These are phyloP conservation scores for Zygotorulaspora chibaensis DNA, from an alignment of 805 yeast genomes.

Conservation along the genomic window DNA sequence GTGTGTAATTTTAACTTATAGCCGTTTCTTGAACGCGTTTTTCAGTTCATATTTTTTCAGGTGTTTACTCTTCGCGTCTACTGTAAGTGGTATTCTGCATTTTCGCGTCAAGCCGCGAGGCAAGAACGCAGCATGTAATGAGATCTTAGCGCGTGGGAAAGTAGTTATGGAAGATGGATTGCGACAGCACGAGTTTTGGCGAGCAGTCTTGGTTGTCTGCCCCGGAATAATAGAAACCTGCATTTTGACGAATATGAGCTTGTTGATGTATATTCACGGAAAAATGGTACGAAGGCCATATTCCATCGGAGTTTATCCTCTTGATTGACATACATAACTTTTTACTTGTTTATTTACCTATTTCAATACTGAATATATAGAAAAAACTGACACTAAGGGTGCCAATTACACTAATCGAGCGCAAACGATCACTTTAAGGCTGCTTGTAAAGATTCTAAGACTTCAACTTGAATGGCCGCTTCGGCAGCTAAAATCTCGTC, in stretches of 20 bases:
- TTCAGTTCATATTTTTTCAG: neutral
- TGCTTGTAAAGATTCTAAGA: slow-evolving; percentile 83
- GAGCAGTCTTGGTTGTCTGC: no score
- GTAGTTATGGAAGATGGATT: no score
- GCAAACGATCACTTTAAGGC: slow-evolving; percentile 28
- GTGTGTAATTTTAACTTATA: no score
- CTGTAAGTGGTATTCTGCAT: neutral
- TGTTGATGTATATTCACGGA: no score
- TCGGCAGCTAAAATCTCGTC: slow-evolving; percentile 89
- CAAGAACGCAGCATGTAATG: no score
- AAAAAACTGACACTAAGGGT: neutral
- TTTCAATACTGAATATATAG: slow-evolving; percentile 6
- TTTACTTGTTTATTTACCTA: slow-evolving; percentile 4
- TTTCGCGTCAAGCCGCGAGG: neutral
- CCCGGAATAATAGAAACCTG: no score
- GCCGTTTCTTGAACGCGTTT: neutral
- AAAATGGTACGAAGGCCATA: no score
- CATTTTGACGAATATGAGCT: no score
- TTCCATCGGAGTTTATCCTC: neutral
- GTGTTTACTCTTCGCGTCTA: neutral
- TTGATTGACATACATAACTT: neutral
- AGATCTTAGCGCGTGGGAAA: no score
- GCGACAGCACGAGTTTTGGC: no score
- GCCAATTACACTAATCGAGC: neutral
- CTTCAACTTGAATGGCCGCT: slow-evolving; percentile 94